These are phyloP conservation scores for Chaetomiaceae sp. DNA, from an alignment of 2,329 filamentous ascomycete species.

Conservation along the genomic window DNA sequence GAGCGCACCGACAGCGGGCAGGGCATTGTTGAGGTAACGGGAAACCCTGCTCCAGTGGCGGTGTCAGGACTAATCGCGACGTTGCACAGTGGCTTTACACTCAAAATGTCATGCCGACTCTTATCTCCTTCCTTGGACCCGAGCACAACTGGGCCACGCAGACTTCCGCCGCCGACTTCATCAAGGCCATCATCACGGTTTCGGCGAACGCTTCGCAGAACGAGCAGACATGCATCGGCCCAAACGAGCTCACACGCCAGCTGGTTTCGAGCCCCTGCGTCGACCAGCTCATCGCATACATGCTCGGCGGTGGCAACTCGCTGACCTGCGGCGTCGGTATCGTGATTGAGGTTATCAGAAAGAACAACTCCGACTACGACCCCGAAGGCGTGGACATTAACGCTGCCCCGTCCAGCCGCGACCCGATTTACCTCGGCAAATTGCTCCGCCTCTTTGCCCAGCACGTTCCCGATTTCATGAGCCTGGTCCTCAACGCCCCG, in stretches of 20 bases:
- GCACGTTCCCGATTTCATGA: conserved; percentile 91
- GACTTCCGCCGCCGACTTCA: conserved; percentile 92
- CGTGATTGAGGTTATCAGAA: conserved; percentile 95
- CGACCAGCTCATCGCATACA: conserved; percentile 77
- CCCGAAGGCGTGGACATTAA: conserved; percentile 79
- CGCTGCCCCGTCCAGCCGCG: conserved; percentile 71
- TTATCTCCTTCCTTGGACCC: conserved; percentile 80
- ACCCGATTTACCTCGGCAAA: conserved; percentile 93
- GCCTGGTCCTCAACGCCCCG: conserved; percentile 71
- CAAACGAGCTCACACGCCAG: conserved; percentile 92
- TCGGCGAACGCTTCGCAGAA: conserved; percentile 97
- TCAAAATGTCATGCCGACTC: conserved; percentile 77
- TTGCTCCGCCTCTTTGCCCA: conserved; percentile 83
- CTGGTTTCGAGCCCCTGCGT: conserved; percentile 83
- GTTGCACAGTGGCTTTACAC: conserved; percentile 74
- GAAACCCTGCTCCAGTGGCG: background rate
- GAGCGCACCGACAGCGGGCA: conserved; percentile 88
- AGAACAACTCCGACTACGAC: conserved; percentile 99
- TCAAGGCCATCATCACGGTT: conserved; percentile 98
- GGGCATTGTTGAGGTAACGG: conserved; percentile 84
- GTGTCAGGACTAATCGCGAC: background rate
- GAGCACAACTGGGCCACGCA: conserved; percentile 86
- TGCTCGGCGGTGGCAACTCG: conserved; percentile 90
- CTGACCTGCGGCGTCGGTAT: conserved; percentile 95
- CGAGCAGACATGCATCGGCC: conserved; percentile 97